phyloP scores from a whole-genome alignment of 2,329 filamentous ascomycete species.

The Mycogone perniciosa region DNA sequence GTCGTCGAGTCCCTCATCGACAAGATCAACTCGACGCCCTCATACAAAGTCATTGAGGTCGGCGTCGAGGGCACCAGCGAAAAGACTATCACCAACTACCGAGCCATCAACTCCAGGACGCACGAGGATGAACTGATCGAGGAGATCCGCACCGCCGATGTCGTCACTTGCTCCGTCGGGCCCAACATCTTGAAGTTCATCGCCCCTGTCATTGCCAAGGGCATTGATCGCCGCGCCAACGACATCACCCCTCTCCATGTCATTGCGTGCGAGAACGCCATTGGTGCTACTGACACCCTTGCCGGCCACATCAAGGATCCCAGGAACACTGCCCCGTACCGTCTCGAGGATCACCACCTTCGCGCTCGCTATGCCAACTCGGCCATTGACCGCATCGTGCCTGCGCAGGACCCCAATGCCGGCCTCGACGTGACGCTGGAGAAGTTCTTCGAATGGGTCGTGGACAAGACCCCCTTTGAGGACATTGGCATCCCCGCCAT shows the following conservation, averaged over 20 bases:
- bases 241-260: conserved; percentile 68
- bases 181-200: conserved; percentile 96
- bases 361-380: conserved; percentile 93
- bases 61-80: conserved; percentile 73
- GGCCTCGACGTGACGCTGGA: conserved; percentile 92
- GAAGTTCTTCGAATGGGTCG: conserved; percentile 99
- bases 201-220: conserved; percentile 90
- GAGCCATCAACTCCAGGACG: conserved; percentile 89
- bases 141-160: conserved; percentile 79
- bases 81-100: conserved; percentile 89
- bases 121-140: conserved; percentile 74
- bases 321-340: conserved; percentile 62
- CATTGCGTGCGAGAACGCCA: conserved; percentile 97
- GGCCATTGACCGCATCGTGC: conserved; percentile 96
- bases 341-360: conserved; percentile 60
- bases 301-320: conserved; percentile 72
- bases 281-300: conserved; percentile 86
- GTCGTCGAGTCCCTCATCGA: conserved; percentile 81
- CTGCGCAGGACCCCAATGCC: conserved; percentile 72
- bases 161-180: conserved; percentile 95
- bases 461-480: conserved; percentile 80
- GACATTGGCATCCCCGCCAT: conserved; percentile 61
- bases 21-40: conserved; percentile 64
- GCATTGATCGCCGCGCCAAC: conserved; percentile 69
- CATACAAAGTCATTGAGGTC: conserved; percentile 91